Evolutionary conservation across 768 basidiomycete species (phyloP).

Genomic region (Naematelia encephala): DNA sequence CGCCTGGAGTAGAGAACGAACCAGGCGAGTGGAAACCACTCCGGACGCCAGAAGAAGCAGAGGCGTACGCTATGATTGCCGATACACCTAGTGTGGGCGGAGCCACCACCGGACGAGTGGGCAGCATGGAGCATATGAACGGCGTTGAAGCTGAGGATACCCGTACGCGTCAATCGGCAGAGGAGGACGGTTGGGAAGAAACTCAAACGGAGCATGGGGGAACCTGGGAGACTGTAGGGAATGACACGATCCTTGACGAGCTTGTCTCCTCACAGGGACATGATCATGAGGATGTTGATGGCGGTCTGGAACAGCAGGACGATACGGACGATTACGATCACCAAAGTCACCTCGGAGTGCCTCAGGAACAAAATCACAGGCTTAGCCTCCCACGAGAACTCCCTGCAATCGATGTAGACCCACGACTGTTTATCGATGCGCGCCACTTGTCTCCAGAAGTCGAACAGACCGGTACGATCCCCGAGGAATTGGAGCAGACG

Average conservation of each 20-base stretch:
- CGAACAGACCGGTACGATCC: not conserved
- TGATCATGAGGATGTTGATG: not conserved
- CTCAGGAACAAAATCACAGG: not conserved
- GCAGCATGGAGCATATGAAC: not conserved
- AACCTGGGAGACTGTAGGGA: conserved; percentile 2
- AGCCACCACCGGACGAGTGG: not conserved
- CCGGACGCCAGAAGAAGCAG: not conserved
- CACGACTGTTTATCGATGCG: not conserved
- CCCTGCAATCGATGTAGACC: not conserved
- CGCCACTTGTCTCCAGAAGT: not conserved
- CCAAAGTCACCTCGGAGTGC: not conserved
- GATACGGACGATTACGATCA: conserved; percentile 2
- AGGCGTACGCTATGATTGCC: not conserved
- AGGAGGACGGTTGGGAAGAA: not conserved
- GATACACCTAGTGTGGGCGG: not conserved
- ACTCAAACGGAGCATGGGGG: not conserved
- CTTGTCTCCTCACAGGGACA: not conserved
- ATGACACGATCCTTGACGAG: conserved; percentile 14
- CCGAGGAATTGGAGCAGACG: not conserved
- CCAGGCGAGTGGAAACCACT: not conserved
- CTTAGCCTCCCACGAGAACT: not conserved
- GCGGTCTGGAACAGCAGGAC: not conserved
- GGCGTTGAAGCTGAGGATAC: not conserved
- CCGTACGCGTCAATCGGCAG: not conserved
- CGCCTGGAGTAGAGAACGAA: not conserved